phyloP scores from a whole-genome alignment of 139 green algal species.

The Astrephomene gubernaculifera region DNA sequence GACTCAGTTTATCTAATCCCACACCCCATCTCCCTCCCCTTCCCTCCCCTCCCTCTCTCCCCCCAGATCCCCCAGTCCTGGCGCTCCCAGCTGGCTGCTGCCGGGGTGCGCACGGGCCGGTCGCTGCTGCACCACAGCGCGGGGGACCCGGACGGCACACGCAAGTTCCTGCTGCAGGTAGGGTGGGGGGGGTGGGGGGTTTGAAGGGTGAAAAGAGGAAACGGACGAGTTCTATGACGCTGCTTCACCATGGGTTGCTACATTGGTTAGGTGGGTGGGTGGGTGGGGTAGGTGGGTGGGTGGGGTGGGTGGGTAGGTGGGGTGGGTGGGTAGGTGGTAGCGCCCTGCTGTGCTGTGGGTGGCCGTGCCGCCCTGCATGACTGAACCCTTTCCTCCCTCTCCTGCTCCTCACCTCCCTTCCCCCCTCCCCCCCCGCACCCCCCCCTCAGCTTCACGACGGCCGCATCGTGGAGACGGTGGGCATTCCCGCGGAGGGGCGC shows the following conservation, averaged over 20 bases:
- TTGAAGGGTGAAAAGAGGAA: too few relatives aligned
- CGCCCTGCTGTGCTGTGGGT: too few relatives aligned
- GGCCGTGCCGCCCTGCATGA: background rate
- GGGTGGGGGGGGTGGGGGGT: too few relatives aligned
- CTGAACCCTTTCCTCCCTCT: background rate
- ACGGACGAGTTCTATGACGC: too few relatives aligned
- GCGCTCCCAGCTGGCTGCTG: conserved; percentile 61
- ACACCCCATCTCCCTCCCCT: background rate
- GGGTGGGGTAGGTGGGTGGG: too few relatives aligned
- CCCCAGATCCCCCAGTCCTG: conserved; percentile 71
- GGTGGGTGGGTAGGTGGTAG: too few relatives aligned
- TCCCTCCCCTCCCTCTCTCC: background rate
- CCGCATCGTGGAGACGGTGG: conserved; percentile 92
- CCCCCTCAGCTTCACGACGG: conserved; percentile 79
- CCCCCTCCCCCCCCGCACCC: background rate
- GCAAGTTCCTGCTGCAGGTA: conserved; percentile 92
- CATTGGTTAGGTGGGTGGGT: too few relatives aligned
- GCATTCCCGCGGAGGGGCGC: conserved; percentile 78
- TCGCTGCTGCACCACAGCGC: conserved; percentile 74
- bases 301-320: too few relatives aligned
- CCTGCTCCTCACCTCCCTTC: background rate
- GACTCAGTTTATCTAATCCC: too few relatives aligned
- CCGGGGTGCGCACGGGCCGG: conserved; percentile 74
- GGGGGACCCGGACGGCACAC: conserved; percentile 79
- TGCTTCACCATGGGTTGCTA: too few relatives aligned